Evolutionary conservation across 306 rosid genomes (phyloP), one percentile per base, ranked within the genome.

Genomic region (Quercus alba): DNA sequence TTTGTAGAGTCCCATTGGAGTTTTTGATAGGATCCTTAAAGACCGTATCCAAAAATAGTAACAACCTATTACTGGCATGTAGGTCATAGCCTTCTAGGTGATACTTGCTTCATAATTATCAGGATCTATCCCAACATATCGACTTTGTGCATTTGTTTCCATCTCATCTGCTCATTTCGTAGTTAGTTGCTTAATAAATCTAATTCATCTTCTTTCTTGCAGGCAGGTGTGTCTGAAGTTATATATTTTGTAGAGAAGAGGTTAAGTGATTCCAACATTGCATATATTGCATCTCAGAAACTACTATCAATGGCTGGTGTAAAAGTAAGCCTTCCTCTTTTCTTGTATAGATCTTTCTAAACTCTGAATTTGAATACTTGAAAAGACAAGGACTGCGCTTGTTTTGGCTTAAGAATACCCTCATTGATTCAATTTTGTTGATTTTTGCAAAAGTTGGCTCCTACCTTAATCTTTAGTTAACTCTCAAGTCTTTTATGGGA

Each of bases 141-240:
- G 72, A 35, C 17, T 35, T 31, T 4, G 26, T 33, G 8, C 72
- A 30, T 6, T 21, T 75, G 70, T 59, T 75, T 23, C 66, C 15
- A 0, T 58, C 18, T 35, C 38, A 1, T 38, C 15, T 7, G 11
- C 31, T 38, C 4, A 20, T 11, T 19, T 15, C 2, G 31, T 10
- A 3, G 33, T 52, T 20, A 73, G 21, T 0, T 66, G 54, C 66
- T 61, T 78, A 49, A 49, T 61, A 58, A 44, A 57, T 63, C 67
- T 79, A 21, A 77, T 6, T 15, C 10, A 12, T 25, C 41, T 77
- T 80, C 44, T 83, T 74, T 76, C 35, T 82, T 78, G 81, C 93
- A 94, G 99, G 85, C 99, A 13, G 95, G 99, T 75, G 97, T 91
- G 44, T 71, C 95, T 33, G 97, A 94, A 87, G 94, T 94, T 20